These are phyloP conservation scores for Ceratocystis harringtonii DNA, from an alignment of 2,329 filamentous ascomycete genomes.

Conservation along the genomic window DNA sequence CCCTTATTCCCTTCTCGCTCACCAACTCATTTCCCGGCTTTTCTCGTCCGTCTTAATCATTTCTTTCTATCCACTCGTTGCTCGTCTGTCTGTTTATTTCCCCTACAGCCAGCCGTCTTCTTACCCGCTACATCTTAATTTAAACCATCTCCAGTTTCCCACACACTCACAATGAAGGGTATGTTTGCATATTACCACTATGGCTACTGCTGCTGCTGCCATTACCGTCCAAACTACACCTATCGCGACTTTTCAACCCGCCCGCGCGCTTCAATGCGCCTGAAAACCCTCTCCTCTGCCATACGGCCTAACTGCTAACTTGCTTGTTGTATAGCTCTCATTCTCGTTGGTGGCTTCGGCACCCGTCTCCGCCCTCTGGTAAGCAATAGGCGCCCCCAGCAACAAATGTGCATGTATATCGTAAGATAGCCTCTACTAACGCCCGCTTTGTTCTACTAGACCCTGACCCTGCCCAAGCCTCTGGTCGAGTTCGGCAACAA, in stretches of 20 bases:
- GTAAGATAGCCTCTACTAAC: not conserved
- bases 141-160: conserved; percentile 8
- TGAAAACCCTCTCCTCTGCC: no score
- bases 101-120: conserved; percentile 6
- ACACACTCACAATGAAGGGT: conserved; percentile 27
- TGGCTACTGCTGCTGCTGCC: not conserved
- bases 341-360: conserved; percentile 97
- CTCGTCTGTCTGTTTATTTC: conserved; percentile 10
- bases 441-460: conserved; percentile 37
- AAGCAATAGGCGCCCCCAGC: conserved; percentile 27
- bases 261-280: not conserved
- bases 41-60: conserved; percentile 6
- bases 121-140: conserved; percentile 14
- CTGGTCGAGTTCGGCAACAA: conserved; percentile 95
- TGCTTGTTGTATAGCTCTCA: conserved; percentile 51
- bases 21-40: conserved; percentile 4
- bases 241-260: not conserved
- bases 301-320: not conserved
- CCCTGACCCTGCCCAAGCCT: conserved; percentile 90
- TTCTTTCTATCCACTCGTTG: conserved; percentile 9
- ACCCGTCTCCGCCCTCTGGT: conserved; percentile 93
- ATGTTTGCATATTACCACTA: conserved; percentile 3
- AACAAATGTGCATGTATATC: not conserved
- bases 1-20: conserved; percentile 8
- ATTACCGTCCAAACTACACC: not conserved